Evolutionary conservation across 179 eudicot species (phyloP).

Genomic region (Silene coronaria): DNA sequence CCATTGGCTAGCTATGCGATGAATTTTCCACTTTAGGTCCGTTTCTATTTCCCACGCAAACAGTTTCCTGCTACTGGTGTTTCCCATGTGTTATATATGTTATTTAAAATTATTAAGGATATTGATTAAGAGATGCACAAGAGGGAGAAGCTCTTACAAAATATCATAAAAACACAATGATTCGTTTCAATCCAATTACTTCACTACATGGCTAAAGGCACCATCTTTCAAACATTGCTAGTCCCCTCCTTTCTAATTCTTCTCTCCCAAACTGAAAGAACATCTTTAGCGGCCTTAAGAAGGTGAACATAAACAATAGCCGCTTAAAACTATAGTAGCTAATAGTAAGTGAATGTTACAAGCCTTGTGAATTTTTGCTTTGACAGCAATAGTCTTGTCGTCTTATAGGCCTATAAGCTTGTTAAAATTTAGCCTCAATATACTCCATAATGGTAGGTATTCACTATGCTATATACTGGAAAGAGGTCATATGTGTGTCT

Average conservation of each 20-base stretch:
- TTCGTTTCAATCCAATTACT: too few relatives aligned
- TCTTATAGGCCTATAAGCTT: constrained; percentile 1
- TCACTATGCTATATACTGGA: constrained; percentile 5
- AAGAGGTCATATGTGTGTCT: not conserved
- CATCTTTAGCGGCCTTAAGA: too few relatives aligned
- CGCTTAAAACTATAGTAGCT: not conserved
- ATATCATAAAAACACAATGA: too few relatives aligned
- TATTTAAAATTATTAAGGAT: too few relatives aligned
- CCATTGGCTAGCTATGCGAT: not conserved
- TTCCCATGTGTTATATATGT: too few relatives aligned
- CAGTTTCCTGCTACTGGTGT: not conserved
- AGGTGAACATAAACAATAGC: not conserved
- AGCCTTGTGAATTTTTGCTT: constrained; percentile 1
- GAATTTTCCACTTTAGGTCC: not conserved
- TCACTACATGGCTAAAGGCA: too few relatives aligned
- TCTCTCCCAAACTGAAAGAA: too few relatives aligned
- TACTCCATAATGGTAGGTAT: not conserved
- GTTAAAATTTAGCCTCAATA: not conserved
- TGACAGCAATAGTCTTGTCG: not conserved
- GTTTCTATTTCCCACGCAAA: not conserved
- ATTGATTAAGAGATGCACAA: too few relatives aligned
- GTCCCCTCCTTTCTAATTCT: too few relatives aligned
- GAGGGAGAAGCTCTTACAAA: too few relatives aligned
- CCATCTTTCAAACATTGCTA: too few relatives aligned
- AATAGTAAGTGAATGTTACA: not conserved